Percentiles rank a stretch among this genome's conserved stretches.
These are phyloP conservation scores for Penicillium odoratum DNA, from an alignment of 495 filamentous ascomycete genomes.

Conservation along the genomic window DNA sequence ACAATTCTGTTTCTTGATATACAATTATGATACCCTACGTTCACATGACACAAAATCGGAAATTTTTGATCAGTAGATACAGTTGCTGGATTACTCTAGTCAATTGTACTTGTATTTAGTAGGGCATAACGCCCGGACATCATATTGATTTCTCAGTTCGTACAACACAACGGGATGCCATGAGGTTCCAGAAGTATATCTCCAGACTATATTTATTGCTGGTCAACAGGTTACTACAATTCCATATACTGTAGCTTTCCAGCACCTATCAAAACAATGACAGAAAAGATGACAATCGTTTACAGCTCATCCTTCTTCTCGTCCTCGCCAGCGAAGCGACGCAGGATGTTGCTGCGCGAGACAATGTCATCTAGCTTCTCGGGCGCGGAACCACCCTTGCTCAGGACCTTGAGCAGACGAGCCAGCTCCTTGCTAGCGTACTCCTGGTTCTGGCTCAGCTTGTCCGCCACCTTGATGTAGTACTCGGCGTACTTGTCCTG, in stretches of 20 bases:
- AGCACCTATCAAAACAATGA: slow-evolving; percentile 8
- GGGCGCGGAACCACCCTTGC: slow-evolving; percentile 81
- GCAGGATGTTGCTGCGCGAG: slow-evolving; percentile 83
- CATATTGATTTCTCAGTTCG: slow-evolving; percentile 15
- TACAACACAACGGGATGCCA: slow-evolving; percentile 20
- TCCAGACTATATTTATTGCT: slow-evolving; percentile 10
- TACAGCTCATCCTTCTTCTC: slow-evolving; percentile 64
- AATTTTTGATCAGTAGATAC: background rate
- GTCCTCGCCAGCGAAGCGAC: slow-evolving; percentile 62
- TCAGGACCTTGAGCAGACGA: slow-evolving; percentile 74
- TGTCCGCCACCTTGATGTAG: slow-evolving; percentile 87
- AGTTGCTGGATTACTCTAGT: too few species aligned
- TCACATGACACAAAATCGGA: slow-evolving; percentile 4
- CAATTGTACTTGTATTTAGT: too few species aligned
- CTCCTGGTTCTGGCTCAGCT: slow-evolving; percentile 70
- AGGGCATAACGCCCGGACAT: slow-evolving; percentile 1
- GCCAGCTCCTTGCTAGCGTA: slow-evolving; percentile 86
- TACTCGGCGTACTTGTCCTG: slow-evolving; percentile 88
- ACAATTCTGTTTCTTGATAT: slow-evolving; percentile 11
- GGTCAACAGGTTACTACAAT: background rate
- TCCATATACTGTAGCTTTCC: slow-evolving; percentile 4
- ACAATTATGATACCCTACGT: slow-evolving; percentile 27
- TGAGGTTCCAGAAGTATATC: slow-evolving; percentile 3
- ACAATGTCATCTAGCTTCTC: slow-evolving; percentile 89
- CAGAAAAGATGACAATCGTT: slow-evolving; percentile 20